phyloP scores from a whole-genome alignment of 139 green algal genomes.

The Closterium sp. region DNA sequence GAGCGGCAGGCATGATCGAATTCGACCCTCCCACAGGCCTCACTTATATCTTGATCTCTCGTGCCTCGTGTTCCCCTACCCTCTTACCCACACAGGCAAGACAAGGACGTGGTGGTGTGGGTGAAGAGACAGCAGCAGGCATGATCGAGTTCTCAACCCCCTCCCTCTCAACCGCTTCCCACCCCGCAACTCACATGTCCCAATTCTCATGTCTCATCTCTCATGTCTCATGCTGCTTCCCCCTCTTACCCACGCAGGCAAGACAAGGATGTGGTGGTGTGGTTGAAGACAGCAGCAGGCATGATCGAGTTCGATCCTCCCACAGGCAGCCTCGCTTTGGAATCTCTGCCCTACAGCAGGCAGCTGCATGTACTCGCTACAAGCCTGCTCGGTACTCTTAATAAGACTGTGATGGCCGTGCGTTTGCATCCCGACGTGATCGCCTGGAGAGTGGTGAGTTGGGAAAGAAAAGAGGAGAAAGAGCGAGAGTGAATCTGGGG shows the following conservation, averaged over 20 bases:
- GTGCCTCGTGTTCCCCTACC: too few species aligned
- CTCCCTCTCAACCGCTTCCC: too few species aligned
- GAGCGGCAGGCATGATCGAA: background rate
- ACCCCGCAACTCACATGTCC: too few species aligned
- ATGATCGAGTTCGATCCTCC: background rate
- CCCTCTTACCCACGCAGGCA: background rate
- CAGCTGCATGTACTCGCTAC: background rate
- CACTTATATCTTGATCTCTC: too few species aligned
- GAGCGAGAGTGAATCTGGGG: too few species aligned
- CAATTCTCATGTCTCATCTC: too few species aligned
- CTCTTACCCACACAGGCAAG: too few species aligned
- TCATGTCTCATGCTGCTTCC: background rate
- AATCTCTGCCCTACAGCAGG: background rate
- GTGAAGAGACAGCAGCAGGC: too few species aligned
- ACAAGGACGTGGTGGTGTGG: too few species aligned
- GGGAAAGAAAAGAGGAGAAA: too few species aligned
- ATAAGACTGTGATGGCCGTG: background rate
- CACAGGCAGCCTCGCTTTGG: background rate
- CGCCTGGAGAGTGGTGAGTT: background rate
- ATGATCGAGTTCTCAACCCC: too few species aligned
- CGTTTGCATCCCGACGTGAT: background rate
- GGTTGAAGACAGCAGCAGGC: background rate
- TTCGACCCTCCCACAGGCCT: background rate
- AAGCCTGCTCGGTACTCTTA: background rate
- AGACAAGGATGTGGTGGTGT: background rate